Conservation (phyloP, 306 rosid genomes). For the Vigna hirtella region DNA sequence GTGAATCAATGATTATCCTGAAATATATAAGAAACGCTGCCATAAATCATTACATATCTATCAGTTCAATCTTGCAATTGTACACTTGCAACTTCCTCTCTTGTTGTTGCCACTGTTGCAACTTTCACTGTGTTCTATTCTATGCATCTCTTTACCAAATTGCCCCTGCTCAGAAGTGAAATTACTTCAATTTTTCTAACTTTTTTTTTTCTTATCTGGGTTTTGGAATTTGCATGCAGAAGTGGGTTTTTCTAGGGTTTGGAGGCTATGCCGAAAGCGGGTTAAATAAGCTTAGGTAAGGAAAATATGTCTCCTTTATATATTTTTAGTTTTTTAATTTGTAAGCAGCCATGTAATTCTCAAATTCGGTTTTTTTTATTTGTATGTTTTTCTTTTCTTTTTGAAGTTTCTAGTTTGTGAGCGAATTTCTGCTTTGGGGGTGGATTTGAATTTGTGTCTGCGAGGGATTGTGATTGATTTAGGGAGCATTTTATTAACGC, state of each 20-base stretch:
- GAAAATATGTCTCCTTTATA: neutral
- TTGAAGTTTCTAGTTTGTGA: neutral
- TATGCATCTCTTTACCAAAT: conserved; percentile 39
- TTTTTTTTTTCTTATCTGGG: neutral
- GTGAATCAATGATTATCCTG: conserved; percentile 11
- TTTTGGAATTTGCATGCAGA: conserved; percentile 43
- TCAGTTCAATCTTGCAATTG: neutral
- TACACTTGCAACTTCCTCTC: conserved; percentile 18
- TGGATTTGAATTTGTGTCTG: conserved; percentile 16
- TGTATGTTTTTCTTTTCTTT: conserved; percentile 7
- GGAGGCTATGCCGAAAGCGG: conserved; percentile 25
- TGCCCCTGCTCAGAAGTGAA: conserved; percentile 38
- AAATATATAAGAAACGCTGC: neutral
- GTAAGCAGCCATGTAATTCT: neutral
- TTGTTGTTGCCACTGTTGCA: neutral
- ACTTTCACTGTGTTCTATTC: conserved; percentile 20
- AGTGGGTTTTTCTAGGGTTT: conserved; percentile 58
- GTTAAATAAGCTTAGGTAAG: conserved; percentile 47
- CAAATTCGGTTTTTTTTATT: conserved; percentile 28
- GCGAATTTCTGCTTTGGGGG: neutral
- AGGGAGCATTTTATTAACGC: neutral
- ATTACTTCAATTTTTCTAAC: neutral
- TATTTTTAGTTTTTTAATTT: conserved; percentile 18
- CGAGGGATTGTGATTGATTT: neutral
- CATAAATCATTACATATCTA: neutral